Base-by-base conservation (phyloP, 2,329 filamentous ascomycete species). In the Corniculantispora saksenae region DNA sequence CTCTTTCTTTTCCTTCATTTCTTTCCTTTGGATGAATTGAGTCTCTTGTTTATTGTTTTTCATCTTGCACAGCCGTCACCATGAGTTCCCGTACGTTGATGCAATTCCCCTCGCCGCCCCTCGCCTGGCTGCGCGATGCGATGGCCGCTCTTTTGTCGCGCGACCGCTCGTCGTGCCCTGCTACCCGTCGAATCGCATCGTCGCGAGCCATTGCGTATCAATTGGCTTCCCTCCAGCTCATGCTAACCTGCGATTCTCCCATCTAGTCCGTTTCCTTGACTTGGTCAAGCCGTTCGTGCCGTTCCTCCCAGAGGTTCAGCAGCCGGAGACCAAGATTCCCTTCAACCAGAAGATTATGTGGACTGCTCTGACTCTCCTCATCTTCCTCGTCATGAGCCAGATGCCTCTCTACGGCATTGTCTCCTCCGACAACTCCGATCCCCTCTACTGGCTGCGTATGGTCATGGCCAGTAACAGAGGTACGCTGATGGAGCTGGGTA, bases 381-480 rank as follows among this genome's bases (percentile, higher is more conserved):
- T 98, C 84, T 99, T 99, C 89, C 84, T 99, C 86, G 93, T 99
- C 82, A 99, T 99, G 95, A 97, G 93, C 84, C 95, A 97, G 84
- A 98, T 99, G 95, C 94, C 95, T 70, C 84, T 95, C 69, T 99
- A 99, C 83, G 95, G 95, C 82, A 99, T 99, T 81, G 96, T 99
- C 77, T 99, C 95, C 64, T 99, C 95, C 75, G 92, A 95, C 82
- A 97, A 93, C 74, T 98, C 95, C 68, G 96, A 99, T 83, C 96
- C 95, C 73, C 86, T 99, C 75, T 99, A 99, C 89, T 99, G 95
- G 95, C 87, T 99, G 77, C 91, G 95, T 82, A 98, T 99, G 94
- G 97, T 99, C 89, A 89, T 98, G 88, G 95, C 95, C 77, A 97
- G 93, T 91, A 99, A 99, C 81, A 89, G 94, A 76, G 94, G 94